Conservation (phyloP, 2,329 filamentous ascomycete genomes). For the Pestalotiopsis sp. region DNA sequence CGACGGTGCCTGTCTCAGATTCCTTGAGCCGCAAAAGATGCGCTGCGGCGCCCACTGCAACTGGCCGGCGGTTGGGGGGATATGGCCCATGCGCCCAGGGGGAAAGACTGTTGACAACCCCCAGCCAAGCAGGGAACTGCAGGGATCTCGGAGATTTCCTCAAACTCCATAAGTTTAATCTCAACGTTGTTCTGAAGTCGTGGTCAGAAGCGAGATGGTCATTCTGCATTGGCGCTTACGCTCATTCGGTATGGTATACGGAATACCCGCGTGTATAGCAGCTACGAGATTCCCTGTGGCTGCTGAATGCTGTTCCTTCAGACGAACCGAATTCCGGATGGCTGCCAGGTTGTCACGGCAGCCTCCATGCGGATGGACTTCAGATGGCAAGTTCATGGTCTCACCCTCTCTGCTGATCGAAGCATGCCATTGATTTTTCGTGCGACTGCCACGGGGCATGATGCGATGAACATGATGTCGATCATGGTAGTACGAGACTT, state of each 20-base stretch:
- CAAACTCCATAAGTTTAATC: conserved; percentile 13
- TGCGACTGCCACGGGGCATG: not conserved
- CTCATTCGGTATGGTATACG: not conserved
- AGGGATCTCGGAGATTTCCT: conserved; percentile 11
- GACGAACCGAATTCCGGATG: conserved; percentile 9
- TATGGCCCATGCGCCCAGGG: not conserved
- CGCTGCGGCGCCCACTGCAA: conserved; percentile 5
- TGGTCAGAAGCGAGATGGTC: not conserved
- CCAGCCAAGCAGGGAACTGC: not conserved
- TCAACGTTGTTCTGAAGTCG: conserved; percentile 3
- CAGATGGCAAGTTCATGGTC: not conserved
- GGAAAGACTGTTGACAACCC: not conserved
- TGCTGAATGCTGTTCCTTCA: not conserved
- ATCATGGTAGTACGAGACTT: not conserved
- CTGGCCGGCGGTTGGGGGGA: not conserved
- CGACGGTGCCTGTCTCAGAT: conserved; percentile 29
- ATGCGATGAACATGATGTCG: conserved; percentile 3
- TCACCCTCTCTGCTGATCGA: no score
- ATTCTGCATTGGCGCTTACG: no score
- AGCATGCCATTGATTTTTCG: not conserved
- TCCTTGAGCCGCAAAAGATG: conserved; percentile 28
- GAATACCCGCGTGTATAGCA: not conserved
- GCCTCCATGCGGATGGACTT: not conserved
- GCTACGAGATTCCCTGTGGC: not conserved
- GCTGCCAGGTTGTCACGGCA: conserved; percentile 4